Percentiles rank a stretch among this genome's conserved stretches.
Conservation (phyloP, 139 green algal genomes). For the Micractinium conductrix region DNA sequence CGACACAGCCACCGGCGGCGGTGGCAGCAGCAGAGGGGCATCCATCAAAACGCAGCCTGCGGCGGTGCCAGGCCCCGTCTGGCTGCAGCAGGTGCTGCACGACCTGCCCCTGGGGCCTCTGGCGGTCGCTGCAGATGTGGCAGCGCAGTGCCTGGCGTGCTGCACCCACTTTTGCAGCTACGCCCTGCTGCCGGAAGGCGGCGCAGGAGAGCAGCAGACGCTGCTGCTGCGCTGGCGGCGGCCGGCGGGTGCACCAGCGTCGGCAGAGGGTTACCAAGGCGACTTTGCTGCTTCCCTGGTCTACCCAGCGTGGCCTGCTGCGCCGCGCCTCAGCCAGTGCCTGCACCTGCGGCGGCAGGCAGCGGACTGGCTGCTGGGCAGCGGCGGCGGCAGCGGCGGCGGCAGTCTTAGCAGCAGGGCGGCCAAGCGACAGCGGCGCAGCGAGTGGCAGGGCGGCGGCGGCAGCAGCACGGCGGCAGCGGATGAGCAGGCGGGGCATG, state of each 20-base stretch:
- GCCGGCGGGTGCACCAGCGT: not conserved
- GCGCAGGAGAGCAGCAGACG: not conserved
- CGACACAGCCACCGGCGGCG: not conserved
- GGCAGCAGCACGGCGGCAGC: not conserved
- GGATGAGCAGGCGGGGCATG: not conserved
- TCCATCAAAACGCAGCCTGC: not conserved
- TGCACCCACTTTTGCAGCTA: not conserved
- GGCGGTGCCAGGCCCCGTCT: not conserved
- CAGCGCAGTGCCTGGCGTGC: slow-evolving; percentile 5
- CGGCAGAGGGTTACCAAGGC: not conserved
- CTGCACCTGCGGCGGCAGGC: slow-evolving; percentile 8
- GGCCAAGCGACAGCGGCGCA: slow-evolving; percentile 10
- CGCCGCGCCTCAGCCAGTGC: slow-evolving; percentile 29
- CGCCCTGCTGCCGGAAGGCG: not conserved
- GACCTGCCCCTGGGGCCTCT: not conserved
- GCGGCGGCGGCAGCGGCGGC: not conserved
- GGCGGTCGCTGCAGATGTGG: not conserved
- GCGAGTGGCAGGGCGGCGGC: not conserved
- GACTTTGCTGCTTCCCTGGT: not conserved
- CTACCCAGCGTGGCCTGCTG: slow-evolving; percentile 5
- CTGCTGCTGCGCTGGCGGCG: slow-evolving; percentile 8
- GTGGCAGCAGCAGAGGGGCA: too few species aligned
- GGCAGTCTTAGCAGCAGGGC: not conserved
- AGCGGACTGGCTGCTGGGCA: not conserved
- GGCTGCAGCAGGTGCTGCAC: slow-evolving; percentile 22